Conservation (phyloP, 225 moss, liverwort and hornwort species). For the Antitrichia curtipendula region DNA sequence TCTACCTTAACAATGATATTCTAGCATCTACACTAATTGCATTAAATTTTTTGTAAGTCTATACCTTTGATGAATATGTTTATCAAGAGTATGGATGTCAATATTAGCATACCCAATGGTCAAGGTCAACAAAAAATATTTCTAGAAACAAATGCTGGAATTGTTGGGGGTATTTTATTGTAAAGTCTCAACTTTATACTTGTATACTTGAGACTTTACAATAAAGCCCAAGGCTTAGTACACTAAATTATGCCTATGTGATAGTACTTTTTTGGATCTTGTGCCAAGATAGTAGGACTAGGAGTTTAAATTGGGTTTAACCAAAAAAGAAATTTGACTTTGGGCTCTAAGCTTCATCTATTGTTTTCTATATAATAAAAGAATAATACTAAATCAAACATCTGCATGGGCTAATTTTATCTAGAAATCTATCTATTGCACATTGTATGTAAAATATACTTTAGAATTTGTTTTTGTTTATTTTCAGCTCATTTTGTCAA, state of each 20-base stretch:
- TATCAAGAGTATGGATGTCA: not conserved
- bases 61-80: not conserved
- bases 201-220: not conserved
- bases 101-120: rapidly evolving
- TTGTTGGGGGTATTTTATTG: not conserved
- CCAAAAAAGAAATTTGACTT: too few species aligned
- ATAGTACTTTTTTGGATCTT: not conserved
- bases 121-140: not conserved
- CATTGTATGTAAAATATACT: not conserved
- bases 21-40: not conserved
- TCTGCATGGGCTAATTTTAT: rapidly evolving
- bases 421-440: not conserved
- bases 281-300: not conserved
- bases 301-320: not conserved
- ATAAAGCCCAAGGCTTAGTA: not conserved
- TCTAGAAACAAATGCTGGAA: rapidly evolving
- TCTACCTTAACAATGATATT: not conserved
- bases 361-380: not conserved
- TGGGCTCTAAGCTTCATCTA: rapidly evolving
- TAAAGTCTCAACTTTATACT: too few species aligned
- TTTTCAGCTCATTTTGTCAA: not conserved
- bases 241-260: not conserved
- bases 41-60: rapidly evolving
- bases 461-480: rapidly evolving
- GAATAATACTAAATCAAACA: not conserved